Percentiles rank a stretch among this genome's conserved stretches.
Conservation (phyloP, 2,329 filamentous ascomycete genomes). For the Sporothrix brunneoviolacea region DNA sequence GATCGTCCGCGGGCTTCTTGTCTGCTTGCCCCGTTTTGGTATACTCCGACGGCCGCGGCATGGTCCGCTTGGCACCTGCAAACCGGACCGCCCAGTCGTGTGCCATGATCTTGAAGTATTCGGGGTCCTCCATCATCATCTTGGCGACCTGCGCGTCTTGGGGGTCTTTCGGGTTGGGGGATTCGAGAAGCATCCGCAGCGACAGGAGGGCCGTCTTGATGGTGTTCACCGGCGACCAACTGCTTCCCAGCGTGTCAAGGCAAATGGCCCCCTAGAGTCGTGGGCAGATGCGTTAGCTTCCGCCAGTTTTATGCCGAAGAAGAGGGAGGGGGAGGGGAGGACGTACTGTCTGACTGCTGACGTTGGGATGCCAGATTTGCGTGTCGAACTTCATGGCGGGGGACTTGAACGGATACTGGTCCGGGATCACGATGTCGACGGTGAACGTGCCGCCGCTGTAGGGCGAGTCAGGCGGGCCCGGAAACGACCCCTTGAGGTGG, state of each 20-base stretch:
- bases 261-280: constrained; percentile 79
- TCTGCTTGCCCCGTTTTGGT: constrained; percentile 46
- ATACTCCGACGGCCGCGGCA: constrained; percentile 32
- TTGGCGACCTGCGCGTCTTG: constrained; percentile 93
- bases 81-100: constrained; percentile 85
- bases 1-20: constrained; percentile 43
- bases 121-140: constrained; percentile 76
- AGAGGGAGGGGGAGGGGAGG: neutral
- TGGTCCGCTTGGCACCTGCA: constrained; percentile 61
- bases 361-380: constrained; percentile 94
- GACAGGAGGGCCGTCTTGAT: constrained; percentile 94
- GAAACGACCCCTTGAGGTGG: constrained; percentile 76
- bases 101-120: constrained; percentile 73
- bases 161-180: constrained; percentile 90
- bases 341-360: constrained; percentile 85
- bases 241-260: constrained; percentile 79
- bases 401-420: constrained; percentile 87
- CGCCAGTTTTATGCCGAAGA: too few species aligned
- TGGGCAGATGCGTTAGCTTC: neutral
- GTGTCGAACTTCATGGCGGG: constrained; percentile 88
- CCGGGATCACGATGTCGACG: constrained; percentile 81
- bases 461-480: constrained; percentile 83
- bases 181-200: constrained; percentile 85
- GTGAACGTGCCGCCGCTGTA: constrained; percentile 80
- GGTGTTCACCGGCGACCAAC: constrained; percentile 93